These are phyloP conservation scores for Candida maris DNA, from an alignment of 805 yeast species.

Conservation along the genomic window DNA sequence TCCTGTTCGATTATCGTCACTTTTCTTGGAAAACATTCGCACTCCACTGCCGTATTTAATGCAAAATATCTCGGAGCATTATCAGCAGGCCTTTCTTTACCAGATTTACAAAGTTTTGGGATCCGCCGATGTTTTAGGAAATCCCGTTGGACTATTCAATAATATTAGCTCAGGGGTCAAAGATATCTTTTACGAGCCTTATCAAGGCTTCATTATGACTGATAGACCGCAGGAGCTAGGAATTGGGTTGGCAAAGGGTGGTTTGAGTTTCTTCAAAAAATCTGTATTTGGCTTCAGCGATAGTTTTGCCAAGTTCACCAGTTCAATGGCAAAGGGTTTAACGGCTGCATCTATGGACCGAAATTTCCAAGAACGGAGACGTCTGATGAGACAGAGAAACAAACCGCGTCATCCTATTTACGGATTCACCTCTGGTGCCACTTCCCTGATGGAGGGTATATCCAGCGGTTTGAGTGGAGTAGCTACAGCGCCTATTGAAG, in stretches of 20 bases:
- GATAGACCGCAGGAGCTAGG: constrained; percentile 97
- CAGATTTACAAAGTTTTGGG: constrained; percentile 92
- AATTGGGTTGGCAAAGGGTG: constrained; percentile 93
- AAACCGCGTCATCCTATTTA: constrained; percentile 80
- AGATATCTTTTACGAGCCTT: constrained; percentile 96
- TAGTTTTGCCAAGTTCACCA: constrained; percentile 88
- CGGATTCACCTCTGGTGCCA: constrained; percentile 82
- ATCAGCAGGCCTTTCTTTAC: constrained; percentile 86
- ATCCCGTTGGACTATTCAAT: constrained; percentile 95
- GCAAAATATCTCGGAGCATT: constrained; percentile 75
- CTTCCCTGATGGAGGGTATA: constrained; percentile 80
- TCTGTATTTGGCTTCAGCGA: constrained; percentile 94
- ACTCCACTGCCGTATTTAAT: constrained; percentile 75
- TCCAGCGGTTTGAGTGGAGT: constrained; percentile 87
- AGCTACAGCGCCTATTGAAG: constrained; percentile 87
- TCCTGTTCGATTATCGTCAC: constrained; percentile 82
- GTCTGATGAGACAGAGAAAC: constrained; percentile 71
- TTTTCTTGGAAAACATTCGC: constrained; percentile 82
- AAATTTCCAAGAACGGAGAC: constrained; percentile 80
- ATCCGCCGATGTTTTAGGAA: constrained; percentile 93
- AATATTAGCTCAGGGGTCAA: constrained; percentile 91
- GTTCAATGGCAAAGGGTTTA: constrained; percentile 90
- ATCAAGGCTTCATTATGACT: constrained; percentile 89
- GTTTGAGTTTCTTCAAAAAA: constrained; percentile 87
- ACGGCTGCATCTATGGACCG: constrained; percentile 87